Base-by-base conservation (phyloP, 2,329 filamentous ascomycete genomes). In the Talaromyces sp. region DNA sequence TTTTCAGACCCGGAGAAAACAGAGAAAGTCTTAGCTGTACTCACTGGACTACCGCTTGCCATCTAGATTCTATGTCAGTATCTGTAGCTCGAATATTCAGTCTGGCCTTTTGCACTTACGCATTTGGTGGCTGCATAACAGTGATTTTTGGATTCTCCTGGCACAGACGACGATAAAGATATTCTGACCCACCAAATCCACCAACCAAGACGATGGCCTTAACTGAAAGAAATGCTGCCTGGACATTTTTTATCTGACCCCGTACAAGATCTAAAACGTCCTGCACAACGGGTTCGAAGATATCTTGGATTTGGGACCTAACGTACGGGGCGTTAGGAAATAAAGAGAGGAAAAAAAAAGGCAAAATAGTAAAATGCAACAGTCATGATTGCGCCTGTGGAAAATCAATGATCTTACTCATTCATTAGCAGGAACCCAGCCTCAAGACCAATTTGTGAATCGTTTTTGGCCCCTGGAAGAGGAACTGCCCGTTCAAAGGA, bases 131-230 rank as follows among this genome's bases (percentile, higher is more conserved):
- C 31, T 77, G 75, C 21, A 77, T 68, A 6, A 78, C 66, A 29
- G 68, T 63, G 2, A 74, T 67, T 0, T 59, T 59, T 0, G 66
- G 62, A 10, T 71, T 64, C 6, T 63, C 60, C 5, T 59, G 58
- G 19, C 70, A 54, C 7, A 77, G 58, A 2, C 67, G 66, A 8
- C 64, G 62, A 54, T 68, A 71, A 9, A 78, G 71, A 60, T 75
- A 77, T 17, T 69, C 68, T 2, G 70, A 77, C 3, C 67, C 62
- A 0, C 76, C 76, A 35, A 78, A 74, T 0, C 76, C 76, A 1
- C 75, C 75, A 0, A 78, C 75, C 0, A 78, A 68, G 10, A 77
- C 59, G 4, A 78, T 73, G 0, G 71, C 68, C 66, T 69, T 26
- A 1, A 58, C 10, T 8, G 59, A 4, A 17, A 54, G 35, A 4